Base-by-base conservation (phyloP, 78 protist genomes). In the Planoprotostelium fungivorum region DNA sequence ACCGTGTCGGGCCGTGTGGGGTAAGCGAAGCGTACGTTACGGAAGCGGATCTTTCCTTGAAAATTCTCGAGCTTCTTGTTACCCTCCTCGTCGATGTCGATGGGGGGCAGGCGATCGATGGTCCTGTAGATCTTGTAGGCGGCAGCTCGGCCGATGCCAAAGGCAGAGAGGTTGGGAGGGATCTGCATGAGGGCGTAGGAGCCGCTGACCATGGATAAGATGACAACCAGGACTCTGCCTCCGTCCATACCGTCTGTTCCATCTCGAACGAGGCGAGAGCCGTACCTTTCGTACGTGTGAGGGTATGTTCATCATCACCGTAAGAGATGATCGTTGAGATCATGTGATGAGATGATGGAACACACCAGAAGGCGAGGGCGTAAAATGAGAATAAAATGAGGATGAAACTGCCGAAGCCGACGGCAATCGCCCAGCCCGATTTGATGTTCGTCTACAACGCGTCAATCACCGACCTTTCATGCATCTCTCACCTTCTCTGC, bases 331-430 rank as follows among this genome's bases (percentile, higher is more conserved):
- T n/a, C n/a, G 0, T 87, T 84, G 23, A 91, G 39, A 35, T 89
- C 87, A 36, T 91, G 88, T 1, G 16, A 84, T 0, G n/a, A n/a
- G 92, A 87, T 10, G 84, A 34, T 0, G 91, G 39, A 10, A 96
- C 97, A 84, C 90, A 96, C 95, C 95, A 96, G 85, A 94, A 96
- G 34, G 97, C 87, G 1, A 96, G 37, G 29, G 95, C 96, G 83
- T 94, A 96, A 1, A 94, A 88, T 37, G 91, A 88, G 37, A 93
- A 89, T 1, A 92, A 83, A 1, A 91, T 89, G 31, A 92, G 87
- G 88, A 93, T 90, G 37, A 94, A 87, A 16, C 84, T 31, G 63
- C 97, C 97, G 83, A 91, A 89, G 84, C 94, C 94, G 73, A 89
- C 29, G 86, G 94, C 97, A 63, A 87, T 86, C 91, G 90, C 89